Base-by-base conservation (phyloP, 768 basidiomycete genomes). In the Multifurca ochricompacta region DNA sequence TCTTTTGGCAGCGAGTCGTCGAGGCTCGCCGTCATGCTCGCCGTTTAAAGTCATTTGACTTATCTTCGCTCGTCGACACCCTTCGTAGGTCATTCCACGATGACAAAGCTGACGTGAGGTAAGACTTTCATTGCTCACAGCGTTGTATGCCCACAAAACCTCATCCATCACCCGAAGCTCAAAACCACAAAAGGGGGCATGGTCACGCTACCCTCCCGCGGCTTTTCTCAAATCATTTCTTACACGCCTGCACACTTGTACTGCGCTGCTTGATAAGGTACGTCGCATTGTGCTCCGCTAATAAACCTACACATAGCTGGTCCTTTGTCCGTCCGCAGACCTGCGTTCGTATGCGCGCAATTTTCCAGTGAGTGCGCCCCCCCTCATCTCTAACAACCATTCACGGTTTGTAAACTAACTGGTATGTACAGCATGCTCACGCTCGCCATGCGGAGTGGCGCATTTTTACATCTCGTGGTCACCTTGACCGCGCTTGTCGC, bases 381-480 rank as follows among this genome's bases (percentile, higher is more conserved):
- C 8, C 11, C 14, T 47, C 32, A 8, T 49, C 5, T 23, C n/a
- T 13, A 14, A 31, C 14, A 36, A 18, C 13, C 34, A 46, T 49
- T 35, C 9, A 27, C 31, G 9, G 11, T 5, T 35, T 50, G 18
- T 45, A 35, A 16, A 50, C 40, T 46, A 23, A 31, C 40, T 45
- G 7, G 57, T 10, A 44, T 37, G 8, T 35, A 35, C 21, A 91
- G 87, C 41, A 77, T 77, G 27, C 80, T 88, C 54, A 68, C 72
- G 27, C 71, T 82, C 23, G 77, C 78, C 31, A 77, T 91, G 74
- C 85, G 84, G 64, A 76, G 79, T 1, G 86, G 83, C 16, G 82
- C 86, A 16, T 91, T 91, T 62, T 71, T 85, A 11, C 83, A 85
- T 57, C 64, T 87, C 14, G 67, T 83, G n/a, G 63, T 91, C 42